Conservation (phyloP, 257 asterid species). For the Plantago major region DNA sequence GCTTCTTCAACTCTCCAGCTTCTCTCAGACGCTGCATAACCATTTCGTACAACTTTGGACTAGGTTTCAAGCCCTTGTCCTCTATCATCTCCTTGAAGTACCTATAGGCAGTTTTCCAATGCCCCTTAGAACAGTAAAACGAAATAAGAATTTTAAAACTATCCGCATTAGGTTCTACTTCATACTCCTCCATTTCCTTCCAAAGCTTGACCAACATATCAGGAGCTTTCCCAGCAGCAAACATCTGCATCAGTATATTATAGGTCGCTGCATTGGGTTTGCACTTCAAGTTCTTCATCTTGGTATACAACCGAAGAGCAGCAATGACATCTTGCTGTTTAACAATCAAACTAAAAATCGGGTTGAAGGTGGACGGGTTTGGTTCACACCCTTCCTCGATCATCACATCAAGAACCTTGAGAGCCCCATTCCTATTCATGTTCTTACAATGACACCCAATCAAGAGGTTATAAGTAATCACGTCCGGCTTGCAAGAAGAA, state of each 20-base stretch:
- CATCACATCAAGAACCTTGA: slow-evolving; percentile 66
- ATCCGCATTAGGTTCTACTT: slow-evolving; percentile 77
- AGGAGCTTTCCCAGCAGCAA: slow-evolving; percentile 57
- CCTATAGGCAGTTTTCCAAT: slow-evolving; percentile 79
- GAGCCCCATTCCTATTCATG: slow-evolving; percentile 67
- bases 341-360: slow-evolving; percentile 70
- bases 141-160: slow-evolving; percentile 63
- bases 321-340: slow-evolving; percentile 67
- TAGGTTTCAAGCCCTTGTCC: slow-evolving; percentile 67
- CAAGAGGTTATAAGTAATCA: slow-evolving; percentile 72
- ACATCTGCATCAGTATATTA: slow-evolving; percentile 85
- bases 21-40: slow-evolving; percentile 70
- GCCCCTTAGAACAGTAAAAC: slow-evolving; percentile 79
- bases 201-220: slow-evolving; percentile 88
- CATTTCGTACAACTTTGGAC: slow-evolving; percentile 53
- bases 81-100: slow-evolving; percentile 76
- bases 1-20: slow-evolving; percentile 86
- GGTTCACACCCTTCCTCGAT: slow-evolving; percentile 60
- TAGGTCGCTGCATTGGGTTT: slow-evolving; percentile 65
- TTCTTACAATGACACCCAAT: slow-evolving; percentile 77
- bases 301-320: slow-evolving; percentile 62
- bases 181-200: slow-evolving; percentile 73
- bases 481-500: slow-evolving; percentile 65
- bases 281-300: slow-evolving; percentile 70
- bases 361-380: slow-evolving; percentile 60